Evolutionary conservation across 768 basidiomycete species (phyloP), one percentile per base, ranked within the genome.

Genomic region (Chalciporus sphaerocephalus): DNA sequence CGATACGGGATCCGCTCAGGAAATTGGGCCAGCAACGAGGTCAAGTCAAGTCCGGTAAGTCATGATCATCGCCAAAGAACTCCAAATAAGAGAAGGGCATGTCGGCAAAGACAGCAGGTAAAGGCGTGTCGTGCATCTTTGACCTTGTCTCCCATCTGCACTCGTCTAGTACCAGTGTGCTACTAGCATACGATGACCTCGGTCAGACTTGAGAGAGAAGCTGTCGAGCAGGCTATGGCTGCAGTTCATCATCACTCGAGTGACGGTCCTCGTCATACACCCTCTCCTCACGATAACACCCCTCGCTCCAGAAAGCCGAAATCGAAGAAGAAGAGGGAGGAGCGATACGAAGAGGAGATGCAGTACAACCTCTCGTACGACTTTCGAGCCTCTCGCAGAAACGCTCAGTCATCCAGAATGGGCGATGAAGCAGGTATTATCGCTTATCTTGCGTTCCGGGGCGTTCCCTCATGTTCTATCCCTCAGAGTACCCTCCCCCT

Each of bases 401-500:
- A 59, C 24, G 41, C 53, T 1, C 57, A 53, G 39, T 33, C 63
- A 42, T 53, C 55, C 16, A 54, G 60, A 50, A 65, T 61, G 50
- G 52, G 43, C 16, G 56, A 66, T 36, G 69, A 65, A 45, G 47
- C 59, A 48, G 65, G 69, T 69, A n/a, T 47, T 1, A 57, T 62
- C 38, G n/a, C 33, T 38, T 32, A 32, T 32, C 16, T 38, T 30
- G 13, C 25, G 2, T 38, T 7, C 24, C 17, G 9, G 35, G 21
- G 5, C 30, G n/a, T 21, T 20, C 15, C n/a, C 40, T 47, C 47
- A 25, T 52, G 32, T 48, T 22, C 37, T 50, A 22, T 66, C 71
- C 38, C 78, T 24, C 11, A 61, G 76, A 86, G 58, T 85, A 84
- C 57, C 84, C 83, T 6, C 87, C 87, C 11, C 87, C 87, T 21